A percentile compares a stretch with the other conserved stretches of the same genome.
These are phyloP conservation scores for Leccinum subgranulosum DNA, from an alignment of 768 basidiomycete genomes.

Conservation along the genomic window DNA sequence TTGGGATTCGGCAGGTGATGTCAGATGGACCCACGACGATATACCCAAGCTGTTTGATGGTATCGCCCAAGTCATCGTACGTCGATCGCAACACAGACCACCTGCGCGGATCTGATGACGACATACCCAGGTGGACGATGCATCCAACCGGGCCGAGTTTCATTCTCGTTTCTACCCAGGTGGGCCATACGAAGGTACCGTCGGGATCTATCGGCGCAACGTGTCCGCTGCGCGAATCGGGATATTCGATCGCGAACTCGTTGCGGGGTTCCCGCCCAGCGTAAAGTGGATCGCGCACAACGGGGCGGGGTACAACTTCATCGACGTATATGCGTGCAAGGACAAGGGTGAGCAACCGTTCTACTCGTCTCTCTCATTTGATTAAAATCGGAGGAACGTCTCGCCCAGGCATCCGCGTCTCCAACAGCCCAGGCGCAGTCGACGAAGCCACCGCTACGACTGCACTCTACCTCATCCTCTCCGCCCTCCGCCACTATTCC, in stretches of 20 bases:
- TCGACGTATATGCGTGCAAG: constrained; percentile 73
- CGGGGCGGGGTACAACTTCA: constrained; percentile 84
- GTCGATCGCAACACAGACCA: constrained; percentile 27
- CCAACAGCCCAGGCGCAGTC: too few relatives aligned
- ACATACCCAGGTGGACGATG: constrained; percentile 37
- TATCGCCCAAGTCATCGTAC: constrained; percentile 73
- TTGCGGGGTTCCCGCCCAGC: constrained; percentile 56
- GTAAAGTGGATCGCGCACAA: constrained; percentile 87
- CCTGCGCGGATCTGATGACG: not conserved
- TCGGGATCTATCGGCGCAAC: constrained; percentile 51
- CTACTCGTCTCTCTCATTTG: not conserved
- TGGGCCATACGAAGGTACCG: constrained; percentile 47
- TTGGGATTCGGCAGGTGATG: constrained; percentile 41
- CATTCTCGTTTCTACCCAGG: constrained; percentile 38
- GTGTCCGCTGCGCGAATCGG: constrained; percentile 43
- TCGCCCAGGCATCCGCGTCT: too few relatives aligned
- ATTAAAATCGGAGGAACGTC: not conserved
- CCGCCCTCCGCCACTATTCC: too few relatives aligned
- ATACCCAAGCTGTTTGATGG: constrained; percentile 55
- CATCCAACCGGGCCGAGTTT: constrained; percentile 43
- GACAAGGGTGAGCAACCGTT: constrained; percentile 57
- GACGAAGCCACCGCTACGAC: too few relatives aligned
- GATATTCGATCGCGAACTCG: constrained; percentile 48
- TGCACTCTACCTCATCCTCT: too few relatives aligned
- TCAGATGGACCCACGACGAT: constrained; percentile 79